Conservation (phyloP, 768 basidiomycete species). For the Pleurotus tuber-regium region DNA sequence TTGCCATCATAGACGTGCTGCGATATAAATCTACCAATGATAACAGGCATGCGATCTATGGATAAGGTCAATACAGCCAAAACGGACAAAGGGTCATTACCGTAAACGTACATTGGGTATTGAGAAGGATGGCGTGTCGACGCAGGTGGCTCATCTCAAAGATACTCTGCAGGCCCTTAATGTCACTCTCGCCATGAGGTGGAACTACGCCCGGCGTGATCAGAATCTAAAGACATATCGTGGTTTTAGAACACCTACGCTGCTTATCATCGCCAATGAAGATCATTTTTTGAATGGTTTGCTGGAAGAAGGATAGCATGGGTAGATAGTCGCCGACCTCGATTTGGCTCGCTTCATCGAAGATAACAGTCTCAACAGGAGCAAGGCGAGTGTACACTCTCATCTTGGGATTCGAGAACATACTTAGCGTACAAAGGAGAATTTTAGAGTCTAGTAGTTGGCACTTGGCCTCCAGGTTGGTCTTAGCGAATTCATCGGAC, state of each 20-base stretch:
- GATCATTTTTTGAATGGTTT: constrained; percentile 37
- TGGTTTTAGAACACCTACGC: constrained; percentile 31
- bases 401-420: constrained; percentile 45
- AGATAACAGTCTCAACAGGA: constrained; percentile 38
- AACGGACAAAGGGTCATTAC: not conserved
- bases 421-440: constrained; percentile 65
- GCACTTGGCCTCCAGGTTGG: constrained; percentile 19
- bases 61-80: not conserved
- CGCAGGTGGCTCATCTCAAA: constrained; percentile 58
- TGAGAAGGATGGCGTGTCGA: constrained; percentile 40
- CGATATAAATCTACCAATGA: constrained; percentile 63
- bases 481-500: constrained; percentile 30
- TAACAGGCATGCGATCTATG: constrained; percentile 62
- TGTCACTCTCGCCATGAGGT: constrained; percentile 57
- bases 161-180: constrained; percentile 50
- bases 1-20: constrained; percentile 50
- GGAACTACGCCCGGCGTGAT: constrained; percentile 44
- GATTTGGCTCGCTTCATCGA: constrained; percentile 53
- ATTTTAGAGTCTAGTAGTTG: constrained; percentile 43
- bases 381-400: constrained; percentile 23
- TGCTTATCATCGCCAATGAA: constrained; percentile 59
- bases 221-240: constrained; percentile 18
- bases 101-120: constrained; percentile 55
- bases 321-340: constrained; percentile 40
- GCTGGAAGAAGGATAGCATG: constrained; percentile 31